Percentiles rank a stretch among this genome's conserved stretches.
Evolutionary conservation across 306 rosid species (phyloP).

Genomic region (Prunus mira): DNA sequence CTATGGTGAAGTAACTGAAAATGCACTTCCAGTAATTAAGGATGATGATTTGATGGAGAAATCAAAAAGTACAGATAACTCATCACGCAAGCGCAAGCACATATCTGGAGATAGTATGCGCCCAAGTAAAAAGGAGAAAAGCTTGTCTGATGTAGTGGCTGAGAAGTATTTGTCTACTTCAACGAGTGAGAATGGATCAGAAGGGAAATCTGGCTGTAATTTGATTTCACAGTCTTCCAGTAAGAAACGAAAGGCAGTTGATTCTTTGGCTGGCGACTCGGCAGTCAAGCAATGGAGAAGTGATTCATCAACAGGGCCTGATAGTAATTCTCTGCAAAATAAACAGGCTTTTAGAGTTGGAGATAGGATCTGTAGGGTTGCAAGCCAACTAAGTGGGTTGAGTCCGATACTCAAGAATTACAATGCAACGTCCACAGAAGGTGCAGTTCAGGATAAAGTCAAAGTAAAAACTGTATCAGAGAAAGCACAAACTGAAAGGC

Average conservation of each 20-base stretch:
- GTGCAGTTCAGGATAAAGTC: slow-evolving; percentile 5
- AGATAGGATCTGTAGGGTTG: slow-evolving; percentile 48
- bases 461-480: slow-evolving; percentile 7
- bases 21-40: slow-evolving; percentile 3
- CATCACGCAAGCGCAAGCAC: slow-evolving; percentile 29
- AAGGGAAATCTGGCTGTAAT: slow-evolving; percentile 25
- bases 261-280: slow-evolving; percentile 23
- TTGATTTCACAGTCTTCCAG: slow-evolving; percentile 14
- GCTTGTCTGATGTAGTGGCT: slow-evolving; percentile 36
- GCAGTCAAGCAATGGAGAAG: slow-evolving; percentile 6
- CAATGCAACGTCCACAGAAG: slow-evolving; percentile 20
- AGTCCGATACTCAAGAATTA: slow-evolving; percentile 38
- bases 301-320: background rate
- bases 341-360: slow-evolving; percentile 42
- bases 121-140: slow-evolving; percentile 35
- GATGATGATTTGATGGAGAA: slow-evolving; percentile 1
- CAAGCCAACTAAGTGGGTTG: slow-evolving; percentile 40
- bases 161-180: slow-evolving; percentile 29
- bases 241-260: slow-evolving; percentile 38
- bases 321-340: slow-evolving; percentile 10
- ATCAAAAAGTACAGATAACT: slow-evolving; percentile 14
- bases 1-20: slow-evolving; percentile 22
- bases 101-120: slow-evolving; percentile 12
- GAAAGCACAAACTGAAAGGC: slow-evolving; percentile 21
- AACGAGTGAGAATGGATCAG: slow-evolving; percentile 18